Conservation (phyloP, 2,329 filamentous ascomycete species). For the Eutypa lata region DNA sequence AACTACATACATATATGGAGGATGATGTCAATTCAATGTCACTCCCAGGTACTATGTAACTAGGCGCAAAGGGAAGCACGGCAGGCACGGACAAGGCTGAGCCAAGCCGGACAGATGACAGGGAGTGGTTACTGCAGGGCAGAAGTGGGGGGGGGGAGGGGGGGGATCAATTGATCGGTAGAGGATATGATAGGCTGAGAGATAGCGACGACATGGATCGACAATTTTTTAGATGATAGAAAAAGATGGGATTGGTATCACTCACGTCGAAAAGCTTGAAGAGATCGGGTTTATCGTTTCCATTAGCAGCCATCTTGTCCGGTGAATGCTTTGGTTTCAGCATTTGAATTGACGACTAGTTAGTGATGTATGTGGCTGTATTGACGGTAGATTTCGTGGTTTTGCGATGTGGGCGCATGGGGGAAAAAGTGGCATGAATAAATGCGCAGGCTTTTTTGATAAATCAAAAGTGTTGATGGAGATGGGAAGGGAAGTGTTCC, state of each 20-base stretch:
- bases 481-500: neutral
- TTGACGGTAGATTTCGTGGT: neutral
- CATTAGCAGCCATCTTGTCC: neutral
- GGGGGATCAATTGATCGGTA: neutral
- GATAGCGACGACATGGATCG: neutral
- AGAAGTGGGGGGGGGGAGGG: neutral
- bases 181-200: neutral
- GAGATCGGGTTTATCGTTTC: neutral
- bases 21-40: neutral
- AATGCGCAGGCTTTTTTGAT: too few species aligned
- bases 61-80: neutral
- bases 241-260: too few species aligned
- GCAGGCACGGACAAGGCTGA: neutral
- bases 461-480: neutral
- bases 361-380: neutral
- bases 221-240: too few species aligned
- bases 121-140: neutral
- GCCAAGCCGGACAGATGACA: neutral
- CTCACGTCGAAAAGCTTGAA: slow-evolving; percentile 1
- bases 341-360: neutral
- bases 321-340: neutral
- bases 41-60: neutral
- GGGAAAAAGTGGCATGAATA: too few species aligned
- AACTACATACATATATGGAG: slow-evolving; percentile 5
- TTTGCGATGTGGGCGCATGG: too few species aligned